Evolutionary conservation across 2,329 filamentous ascomycete species (phyloP), one percentile per base, ranked within the genome.

Genomic region (Microdochium paspali): DNA sequence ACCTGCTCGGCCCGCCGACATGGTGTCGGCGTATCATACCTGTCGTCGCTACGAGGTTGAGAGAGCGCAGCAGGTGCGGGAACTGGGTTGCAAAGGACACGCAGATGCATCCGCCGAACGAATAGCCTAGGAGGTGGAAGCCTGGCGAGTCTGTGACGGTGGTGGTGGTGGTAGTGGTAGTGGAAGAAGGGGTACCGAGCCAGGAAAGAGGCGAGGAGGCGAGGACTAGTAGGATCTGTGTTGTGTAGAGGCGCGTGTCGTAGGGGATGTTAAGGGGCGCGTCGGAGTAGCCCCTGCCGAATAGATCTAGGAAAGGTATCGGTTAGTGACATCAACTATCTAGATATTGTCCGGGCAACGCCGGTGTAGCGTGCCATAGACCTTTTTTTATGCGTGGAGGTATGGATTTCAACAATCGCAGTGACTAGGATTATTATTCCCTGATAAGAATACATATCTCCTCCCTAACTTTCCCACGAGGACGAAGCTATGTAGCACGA

Each of bases 71-170:
- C 35, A 85, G 67, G 31, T 77, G 65, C 0, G 85, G 79, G 57
- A 88, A 87, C 58, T 80, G 80, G 1, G 77, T 74, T 1, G 85
- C 77, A 59, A 93, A 91, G 20, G 80, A 73, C 10, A 80, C 81
- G 1, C 78, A 75, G 35, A 94, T 76, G 13, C 84, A 85, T 30
- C 88, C 89, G 43, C 89, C 88, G 0, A 95, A 72, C 0, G 85
- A 90, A 63, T 93, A 94, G 2, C 88, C 89, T 3, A 90, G 66
- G 5, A 94, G 67, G 50, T 81, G 79, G 62, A 93, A 91, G 46
- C 71, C 73, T 7, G 68, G 67, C 46, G 69, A 66, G 25, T 66
- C 61, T 44, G 44, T 1, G 32, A 23, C 3, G 25, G 57, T 53
- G 6, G 70, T 71, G 3, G 65, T 66, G 39, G 6, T 24, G 15